Percentiles rank a stretch among this genome's conserved stretches.
phyloP scores from a whole-genome alignment of 140 eudicot species.

The Anethum foeniculum region DNA sequence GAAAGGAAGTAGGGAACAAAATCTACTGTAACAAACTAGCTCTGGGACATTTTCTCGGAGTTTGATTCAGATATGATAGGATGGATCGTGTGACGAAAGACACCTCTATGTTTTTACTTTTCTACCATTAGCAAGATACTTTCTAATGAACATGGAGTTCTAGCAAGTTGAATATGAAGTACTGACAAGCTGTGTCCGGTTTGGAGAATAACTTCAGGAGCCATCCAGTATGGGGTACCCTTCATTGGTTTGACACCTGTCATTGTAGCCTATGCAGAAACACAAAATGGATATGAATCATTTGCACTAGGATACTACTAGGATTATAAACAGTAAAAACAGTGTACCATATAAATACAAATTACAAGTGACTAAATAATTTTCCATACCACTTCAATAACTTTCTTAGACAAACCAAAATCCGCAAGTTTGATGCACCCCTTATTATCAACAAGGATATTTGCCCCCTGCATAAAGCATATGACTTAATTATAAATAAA shows the following conservation, averaged over 20 bases:
- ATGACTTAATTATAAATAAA: slow-evolving; percentile 16
- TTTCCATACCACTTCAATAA: slow-evolving; percentile 76
- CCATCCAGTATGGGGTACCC: slow-evolving; percentile 99
- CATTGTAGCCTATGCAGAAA: slow-evolving; percentile 70
- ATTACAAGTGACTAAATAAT: background rate
- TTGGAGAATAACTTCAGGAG: slow-evolving; percentile 96
- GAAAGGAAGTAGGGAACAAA: background rate
- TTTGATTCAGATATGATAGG: background rate
- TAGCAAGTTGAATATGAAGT: slow-evolving; percentile 7
- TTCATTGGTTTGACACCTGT: slow-evolving; percentile 95
- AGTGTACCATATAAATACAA: background rate
- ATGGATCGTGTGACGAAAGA: background rate
- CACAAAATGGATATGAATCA: slow-evolving; percentile 5
- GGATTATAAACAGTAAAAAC: background rate
- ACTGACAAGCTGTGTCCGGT: slow-evolving; percentile 93
- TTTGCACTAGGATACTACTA: background rate
- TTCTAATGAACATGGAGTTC: background rate
- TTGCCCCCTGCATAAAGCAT: slow-evolving; percentile 67
- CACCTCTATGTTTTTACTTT: background rate
- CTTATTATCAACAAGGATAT: slow-evolving; percentile 88
- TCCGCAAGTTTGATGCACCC: slow-evolving; percentile 97
- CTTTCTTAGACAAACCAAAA: slow-evolving; percentile 99
- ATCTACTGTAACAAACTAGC: background rate
- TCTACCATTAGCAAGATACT: background rate
- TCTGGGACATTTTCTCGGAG: background rate